Percentiles rank a stretch among this genome's conserved stretches.
Conservation (phyloP, 208 protist species). For the Angomonas ambiguus region DNA sequence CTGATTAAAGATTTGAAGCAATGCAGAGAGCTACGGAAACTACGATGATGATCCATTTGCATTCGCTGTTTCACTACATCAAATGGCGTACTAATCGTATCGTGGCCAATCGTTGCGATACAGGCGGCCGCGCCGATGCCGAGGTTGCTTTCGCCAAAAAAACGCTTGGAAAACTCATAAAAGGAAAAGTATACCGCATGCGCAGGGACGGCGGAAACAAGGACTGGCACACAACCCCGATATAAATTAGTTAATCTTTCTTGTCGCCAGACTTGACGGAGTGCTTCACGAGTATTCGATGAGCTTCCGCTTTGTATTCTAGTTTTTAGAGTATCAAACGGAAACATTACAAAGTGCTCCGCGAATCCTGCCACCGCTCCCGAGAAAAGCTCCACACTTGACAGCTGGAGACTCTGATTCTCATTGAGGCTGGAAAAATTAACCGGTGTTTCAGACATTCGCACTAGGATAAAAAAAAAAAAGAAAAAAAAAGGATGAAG, state of each 20-base stretch:
- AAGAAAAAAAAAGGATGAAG: conserved; percentile 15
- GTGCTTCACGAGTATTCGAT: conserved; percentile 22
- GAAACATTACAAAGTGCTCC: conserved; percentile 93
- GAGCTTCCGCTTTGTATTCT: conserved; percentile 61
- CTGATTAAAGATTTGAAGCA: conserved; percentile 42
- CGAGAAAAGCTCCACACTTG: conserved; percentile 51
- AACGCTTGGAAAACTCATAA: conserved; percentile 87
- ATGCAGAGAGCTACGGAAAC: conserved; percentile 44
- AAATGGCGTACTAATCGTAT: conserved; percentile 89
- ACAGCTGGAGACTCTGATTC: conserved; percentile 35
- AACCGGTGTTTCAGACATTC: background rate
- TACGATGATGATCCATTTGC: conserved; percentile 73
- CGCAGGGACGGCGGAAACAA: conserved; percentile 84
- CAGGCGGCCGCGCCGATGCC: conserved; percentile 46
- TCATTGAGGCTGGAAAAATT: background rate
- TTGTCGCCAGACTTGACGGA: conserved; percentile 30
- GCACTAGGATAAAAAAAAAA: conserved; percentile 9
- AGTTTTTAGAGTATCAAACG: conserved; percentile 93
- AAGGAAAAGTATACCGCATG: conserved; percentile 91
- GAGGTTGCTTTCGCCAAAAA: conserved; percentile 44
- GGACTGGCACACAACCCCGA: conserved; percentile 73
- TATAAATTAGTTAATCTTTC: conserved; percentile 76
- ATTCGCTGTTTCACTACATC: conserved; percentile 95
- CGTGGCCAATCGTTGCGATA: conserved; percentile 81
- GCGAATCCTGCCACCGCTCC: conserved; percentile 82